These are phyloP conservation scores for Xylaria sp. DNA, from an alignment of 2,329 filamentous ascomycete species.

Conservation along the genomic window DNA sequence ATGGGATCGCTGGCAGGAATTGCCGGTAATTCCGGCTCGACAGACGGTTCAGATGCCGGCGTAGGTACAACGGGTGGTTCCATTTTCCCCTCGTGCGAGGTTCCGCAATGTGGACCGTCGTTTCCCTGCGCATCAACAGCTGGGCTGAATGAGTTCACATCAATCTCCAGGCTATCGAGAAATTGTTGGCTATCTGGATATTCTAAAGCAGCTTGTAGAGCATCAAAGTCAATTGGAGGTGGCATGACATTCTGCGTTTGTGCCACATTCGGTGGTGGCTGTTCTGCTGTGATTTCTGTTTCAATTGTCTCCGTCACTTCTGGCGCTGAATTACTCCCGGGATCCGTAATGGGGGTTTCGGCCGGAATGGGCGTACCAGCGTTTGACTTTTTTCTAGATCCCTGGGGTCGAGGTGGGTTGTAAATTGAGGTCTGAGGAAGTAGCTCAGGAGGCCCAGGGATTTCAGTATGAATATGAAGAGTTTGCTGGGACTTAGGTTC, in stretches of 20 bases:
- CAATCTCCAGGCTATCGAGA: conserved; percentile 37
- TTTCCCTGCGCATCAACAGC: conserved; percentile 35
- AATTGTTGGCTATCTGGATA: conserved; percentile 40
- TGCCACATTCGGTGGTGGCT: conserved; percentile 31
- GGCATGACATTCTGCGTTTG: conserved; percentile 24
- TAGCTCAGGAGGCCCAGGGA: conserved; percentile 57
- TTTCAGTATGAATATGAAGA: conserved; percentile 55
- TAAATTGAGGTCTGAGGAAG: conserved; percentile 58
- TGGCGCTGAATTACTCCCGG: conserved; percentile 9
- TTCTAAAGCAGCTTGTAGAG: conserved; percentile 40
- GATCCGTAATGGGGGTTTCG: conserved; percentile 23
- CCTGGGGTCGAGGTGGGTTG: conserved; percentile 50
- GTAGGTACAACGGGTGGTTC: conserved; percentile 41
- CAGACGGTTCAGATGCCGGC: conserved; percentile 37
- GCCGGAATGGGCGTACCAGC: conserved; percentile 35
- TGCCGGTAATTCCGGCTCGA: conserved; percentile 49
- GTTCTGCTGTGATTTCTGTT: conserved; percentile 27
- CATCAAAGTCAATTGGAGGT: conserved; percentile 37
- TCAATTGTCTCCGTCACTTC: conserved; percentile 15
- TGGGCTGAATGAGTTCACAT: conserved; percentile 38
- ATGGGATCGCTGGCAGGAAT: conserved; percentile 62
- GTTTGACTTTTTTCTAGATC: conserved; percentile 34
- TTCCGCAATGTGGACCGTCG: conserved; percentile 4
- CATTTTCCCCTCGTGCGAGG: conserved; percentile 33
- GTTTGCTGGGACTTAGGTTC: conserved; percentile 43